These are phyloP conservation scores for Lagenaria siceraria DNA, from an alignment of 306 rosid species.

Conservation along the genomic window DNA sequence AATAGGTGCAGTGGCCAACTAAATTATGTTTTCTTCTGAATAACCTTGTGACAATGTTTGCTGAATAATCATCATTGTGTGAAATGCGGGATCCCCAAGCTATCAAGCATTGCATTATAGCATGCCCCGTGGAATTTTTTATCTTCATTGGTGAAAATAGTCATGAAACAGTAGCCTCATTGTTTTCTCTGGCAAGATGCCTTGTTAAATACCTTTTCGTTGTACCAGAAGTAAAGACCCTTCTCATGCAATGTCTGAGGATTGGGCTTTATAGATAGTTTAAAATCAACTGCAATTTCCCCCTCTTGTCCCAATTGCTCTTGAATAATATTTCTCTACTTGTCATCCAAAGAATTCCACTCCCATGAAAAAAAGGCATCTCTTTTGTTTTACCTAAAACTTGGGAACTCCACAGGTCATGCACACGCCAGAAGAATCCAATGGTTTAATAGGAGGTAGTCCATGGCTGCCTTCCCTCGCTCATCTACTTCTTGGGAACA, in stretches of 20 bases:
- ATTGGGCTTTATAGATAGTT: neutral
- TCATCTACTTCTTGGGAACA: neutral
- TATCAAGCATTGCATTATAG: neutral
- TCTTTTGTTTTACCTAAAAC: neutral
- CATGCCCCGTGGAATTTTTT: neutral
- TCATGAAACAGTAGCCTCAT: neutral
- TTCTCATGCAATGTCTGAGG: neutral
- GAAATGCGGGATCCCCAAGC: neutral
- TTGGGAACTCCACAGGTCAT: neutral
- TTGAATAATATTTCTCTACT: neutral
- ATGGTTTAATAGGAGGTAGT: neutral
- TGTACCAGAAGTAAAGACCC: neutral
- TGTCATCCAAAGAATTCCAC: neutral
- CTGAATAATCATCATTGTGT: neutral
- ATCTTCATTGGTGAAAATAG: neutral
- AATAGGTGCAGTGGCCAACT: too few relatives aligned
- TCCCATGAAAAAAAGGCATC: neutral
- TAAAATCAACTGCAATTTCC: neutral
- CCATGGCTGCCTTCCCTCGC: neutral
- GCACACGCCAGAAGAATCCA: neutral
- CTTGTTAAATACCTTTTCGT: neutral
- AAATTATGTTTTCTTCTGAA: neutral
- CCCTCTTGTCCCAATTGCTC: neutral
- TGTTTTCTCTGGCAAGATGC: neutral
- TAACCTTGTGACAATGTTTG: neutral